A percentile compares a stretch with the other conserved stretches of the same genome.
Evolutionary conservation across 2,329 filamentous ascomycete species (phyloP).

Genomic region (Exophiala xenobiotica): DNA sequence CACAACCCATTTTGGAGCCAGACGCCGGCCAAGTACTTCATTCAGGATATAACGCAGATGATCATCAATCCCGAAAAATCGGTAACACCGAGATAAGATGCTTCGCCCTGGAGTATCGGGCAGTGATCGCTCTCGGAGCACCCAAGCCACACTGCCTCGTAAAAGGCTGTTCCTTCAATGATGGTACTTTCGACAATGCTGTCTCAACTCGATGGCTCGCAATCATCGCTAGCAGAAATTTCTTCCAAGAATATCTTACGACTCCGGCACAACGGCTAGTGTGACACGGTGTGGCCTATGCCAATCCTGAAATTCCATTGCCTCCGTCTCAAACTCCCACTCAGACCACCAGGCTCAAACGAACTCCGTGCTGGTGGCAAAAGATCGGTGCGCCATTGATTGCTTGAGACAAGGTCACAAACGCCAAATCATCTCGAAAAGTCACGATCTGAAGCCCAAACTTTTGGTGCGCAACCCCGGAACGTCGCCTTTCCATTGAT

Average conservation of each 20-base stretch:
- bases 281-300: too few relatives aligned
- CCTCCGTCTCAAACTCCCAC: background rate
- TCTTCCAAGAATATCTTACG: background rate
- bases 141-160: conserved; percentile 2
- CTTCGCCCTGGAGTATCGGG: background rate
- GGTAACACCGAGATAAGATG: background rate
- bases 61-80: background rate
- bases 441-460: background rate
- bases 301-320: too few relatives aligned
- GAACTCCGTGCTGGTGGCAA: background rate
- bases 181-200: conserved; percentile 3
- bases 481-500: too few relatives aligned
- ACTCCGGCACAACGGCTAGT: background rate
- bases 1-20: too few relatives aligned
- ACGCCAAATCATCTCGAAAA: background rate
- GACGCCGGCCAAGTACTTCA: too few relatives aligned
- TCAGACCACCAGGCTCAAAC: too few relatives aligned
- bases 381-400: background rate
- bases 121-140: conserved; percentile 1
- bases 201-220: background rate
- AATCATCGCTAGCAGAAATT: background rate
- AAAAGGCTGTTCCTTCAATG: background rate
- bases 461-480: too few relatives aligned
- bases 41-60: background rate
- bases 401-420: background rate